Percentiles rank a stretch among this genome's conserved stretches.
phyloP scores from a whole-genome alignment of 768 basidiomycete genomes.

The Sistotremastrum suecicum region DNA sequence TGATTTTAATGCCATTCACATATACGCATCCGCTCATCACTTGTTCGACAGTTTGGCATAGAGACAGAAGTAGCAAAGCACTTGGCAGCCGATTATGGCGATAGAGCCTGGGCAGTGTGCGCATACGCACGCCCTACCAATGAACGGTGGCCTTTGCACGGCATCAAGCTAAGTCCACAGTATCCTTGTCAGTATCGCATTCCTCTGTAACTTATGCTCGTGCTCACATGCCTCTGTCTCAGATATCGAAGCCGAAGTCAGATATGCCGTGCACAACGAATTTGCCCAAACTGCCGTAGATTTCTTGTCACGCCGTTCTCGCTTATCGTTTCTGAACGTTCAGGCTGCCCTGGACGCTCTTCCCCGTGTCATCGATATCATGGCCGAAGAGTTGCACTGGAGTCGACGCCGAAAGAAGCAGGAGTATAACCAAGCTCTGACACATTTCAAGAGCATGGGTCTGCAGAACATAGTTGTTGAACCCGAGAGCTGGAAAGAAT shows the following conservation, averaged over 20 bases:
- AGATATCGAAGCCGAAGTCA: constrained; percentile 89
- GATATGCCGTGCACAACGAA: constrained; percentile 78
- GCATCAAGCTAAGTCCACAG: constrained; percentile 48
- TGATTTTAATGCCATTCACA: constrained; percentile 20
- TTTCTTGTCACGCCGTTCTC: constrained; percentile 82
- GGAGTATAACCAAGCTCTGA: constrained; percentile 45
- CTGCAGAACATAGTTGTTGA: constrained; percentile 22
- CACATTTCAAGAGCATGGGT: constrained; percentile 79
- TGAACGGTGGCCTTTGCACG: constrained; percentile 75
- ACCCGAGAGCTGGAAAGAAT: constrained; percentile 12
- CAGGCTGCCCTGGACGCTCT: constrained; percentile 74
- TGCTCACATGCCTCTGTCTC: not conserved
- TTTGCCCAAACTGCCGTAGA: constrained; percentile 89
- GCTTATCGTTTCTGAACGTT: constrained; percentile 89
- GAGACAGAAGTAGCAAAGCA: constrained; percentile 89
- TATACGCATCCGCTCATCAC: not conserved
- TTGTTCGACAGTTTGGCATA: constrained; percentile 54
- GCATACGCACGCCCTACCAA: constrained; percentile 67
- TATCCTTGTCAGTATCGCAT: constrained; percentile 53
- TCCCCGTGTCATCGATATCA: constrained; percentile 81
- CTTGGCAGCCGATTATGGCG: constrained; percentile 87
- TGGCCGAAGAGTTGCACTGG: constrained; percentile 81
- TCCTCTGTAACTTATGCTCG: not conserved
- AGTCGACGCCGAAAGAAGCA: constrained; percentile 34
- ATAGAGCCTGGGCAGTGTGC: constrained; percentile 92